Percentiles rank a stretch among this genome's conserved stretches.
Evolutionary conservation across 2,329 filamentous ascomycete species (phyloP).

Genomic region (Penicillium brevicompactum): DNA sequence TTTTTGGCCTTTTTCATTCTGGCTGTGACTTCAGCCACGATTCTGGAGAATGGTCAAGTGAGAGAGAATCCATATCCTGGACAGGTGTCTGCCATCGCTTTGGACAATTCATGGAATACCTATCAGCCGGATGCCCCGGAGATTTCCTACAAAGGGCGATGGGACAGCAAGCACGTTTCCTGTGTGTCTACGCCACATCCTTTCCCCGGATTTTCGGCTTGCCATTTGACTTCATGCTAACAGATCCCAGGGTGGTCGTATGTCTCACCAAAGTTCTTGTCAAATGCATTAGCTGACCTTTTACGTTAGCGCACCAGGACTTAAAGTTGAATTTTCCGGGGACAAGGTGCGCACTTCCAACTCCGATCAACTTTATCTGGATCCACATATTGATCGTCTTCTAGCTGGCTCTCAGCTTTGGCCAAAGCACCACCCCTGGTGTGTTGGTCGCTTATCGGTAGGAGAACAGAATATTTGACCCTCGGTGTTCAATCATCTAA

Average conservation of each 20-base stretch:
- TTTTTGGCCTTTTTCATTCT: conserved; percentile 11
- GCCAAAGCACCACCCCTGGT: conserved; percentile 51
- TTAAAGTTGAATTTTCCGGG: conserved; percentile 60
- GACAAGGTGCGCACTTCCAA: conserved; percentile 37
- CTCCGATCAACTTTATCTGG: not conserved
- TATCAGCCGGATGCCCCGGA: conserved; percentile 57
- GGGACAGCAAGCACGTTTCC: conserved; percentile 62
- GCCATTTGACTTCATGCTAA: conserved; percentile 12
- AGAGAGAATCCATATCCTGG: conserved; percentile 43
- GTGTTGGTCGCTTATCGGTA: conserved; percentile 57
- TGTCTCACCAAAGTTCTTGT: conserved; percentile 28
- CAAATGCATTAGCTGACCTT: not conserved
- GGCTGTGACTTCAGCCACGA: conserved; percentile 36
- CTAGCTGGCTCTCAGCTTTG: conserved; percentile 56
- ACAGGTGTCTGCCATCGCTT: conserved; percentile 32
- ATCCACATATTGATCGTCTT: conserved; percentile 2
- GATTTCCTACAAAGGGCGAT: conserved; percentile 64
- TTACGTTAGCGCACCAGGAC: conserved; percentile 47
- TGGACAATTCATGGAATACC: conserved; percentile 46
- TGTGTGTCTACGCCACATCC: conserved; percentile 36
- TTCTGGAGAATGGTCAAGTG: conserved; percentile 48
- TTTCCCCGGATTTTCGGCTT: not conserved
- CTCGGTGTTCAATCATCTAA: not conserved
- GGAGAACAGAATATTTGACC: not conserved
- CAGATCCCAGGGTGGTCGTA: conserved; percentile 54